These are phyloP conservation scores for Oryza punctata DNA, from an alignment of 176 grass and related monocot genomes.

Conservation along the genomic window DNA sequence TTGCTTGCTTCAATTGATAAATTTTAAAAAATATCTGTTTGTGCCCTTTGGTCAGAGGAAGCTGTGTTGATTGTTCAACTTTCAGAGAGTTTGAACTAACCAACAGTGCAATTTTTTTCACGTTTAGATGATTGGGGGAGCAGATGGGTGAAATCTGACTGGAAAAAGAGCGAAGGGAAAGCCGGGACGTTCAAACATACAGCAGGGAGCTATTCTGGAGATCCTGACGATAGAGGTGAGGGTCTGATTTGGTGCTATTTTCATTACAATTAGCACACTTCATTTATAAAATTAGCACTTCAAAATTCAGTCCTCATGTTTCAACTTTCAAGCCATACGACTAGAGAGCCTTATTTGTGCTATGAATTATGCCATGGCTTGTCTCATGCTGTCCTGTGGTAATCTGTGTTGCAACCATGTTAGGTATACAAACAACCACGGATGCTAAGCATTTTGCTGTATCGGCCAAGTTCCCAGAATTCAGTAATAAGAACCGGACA, in stretches of 20 bases:
- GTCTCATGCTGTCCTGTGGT: background rate
- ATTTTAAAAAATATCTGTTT: background rate
- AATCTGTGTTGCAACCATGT: constrained; percentile 22
- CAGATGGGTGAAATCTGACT: constrained; percentile 89
- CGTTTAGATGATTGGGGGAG: constrained; percentile 68
- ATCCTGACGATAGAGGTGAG: constrained; percentile 80
- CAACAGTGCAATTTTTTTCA: background rate
- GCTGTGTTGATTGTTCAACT: background rate
- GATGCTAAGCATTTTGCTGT: constrained; percentile 82
- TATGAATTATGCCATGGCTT: constrained; percentile 5
- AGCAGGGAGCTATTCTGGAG: constrained; percentile 69
- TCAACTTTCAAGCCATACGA: constrained; percentile 7
- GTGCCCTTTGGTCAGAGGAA: background rate
- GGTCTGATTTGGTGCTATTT: background rate
- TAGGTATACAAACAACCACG: constrained; percentile 71
- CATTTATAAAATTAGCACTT: background rate
- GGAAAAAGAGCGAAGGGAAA: constrained; percentile 87
- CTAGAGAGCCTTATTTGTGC: background rate
- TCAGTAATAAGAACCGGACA: constrained; percentile 74
- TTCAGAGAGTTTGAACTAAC: background rate
- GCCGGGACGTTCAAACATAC: constrained; percentile 72
- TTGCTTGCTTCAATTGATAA: background rate
- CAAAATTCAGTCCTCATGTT: background rate
- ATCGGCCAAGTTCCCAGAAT: constrained; percentile 80
- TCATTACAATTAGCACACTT: background rate